Evolutionary conservation across 148 eudicot genomes (phyloP).

Genomic region (Fagopyrum homotropicum): DNA sequence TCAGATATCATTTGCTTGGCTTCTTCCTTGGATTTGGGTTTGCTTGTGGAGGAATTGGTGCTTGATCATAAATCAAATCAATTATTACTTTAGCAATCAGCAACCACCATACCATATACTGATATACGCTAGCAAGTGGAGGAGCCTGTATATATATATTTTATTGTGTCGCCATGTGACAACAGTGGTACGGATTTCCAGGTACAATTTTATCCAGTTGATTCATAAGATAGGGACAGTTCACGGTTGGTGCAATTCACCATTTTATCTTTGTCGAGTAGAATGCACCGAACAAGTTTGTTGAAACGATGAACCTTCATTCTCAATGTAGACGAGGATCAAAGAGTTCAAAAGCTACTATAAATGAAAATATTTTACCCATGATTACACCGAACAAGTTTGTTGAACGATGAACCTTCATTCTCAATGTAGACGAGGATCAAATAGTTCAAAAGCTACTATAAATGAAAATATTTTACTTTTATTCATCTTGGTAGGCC

Average conservation of each 20-base stretch:
- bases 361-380: too few relatives aligned
- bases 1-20: not conserved
- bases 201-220: too few relatives aligned
- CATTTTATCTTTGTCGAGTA: too few relatives aligned
- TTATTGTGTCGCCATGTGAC: not conserved
- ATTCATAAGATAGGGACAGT: not conserved
- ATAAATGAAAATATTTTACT: too few relatives aligned
- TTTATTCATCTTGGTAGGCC: too few relatives aligned
- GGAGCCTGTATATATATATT: not conserved
- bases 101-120: not conserved
- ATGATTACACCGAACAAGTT: not conserved
- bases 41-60: not conserved
- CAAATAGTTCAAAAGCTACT: too few relatives aligned
- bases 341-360: too few relatives aligned
- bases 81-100: not conserved
- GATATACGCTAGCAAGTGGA: not conserved
- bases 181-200: too few relatives aligned
- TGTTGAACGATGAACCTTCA: not conserved
- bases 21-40: not conserved
- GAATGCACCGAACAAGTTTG: not conserved
- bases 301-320: not conserved
- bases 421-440: too few relatives aligned
- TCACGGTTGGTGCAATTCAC: not conserved
- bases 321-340: too few relatives aligned
- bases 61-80: not conserved